phyloP scores from a whole-genome alignment of 1,284 basidiomycete species.

The Naganishia sp. region DNA sequence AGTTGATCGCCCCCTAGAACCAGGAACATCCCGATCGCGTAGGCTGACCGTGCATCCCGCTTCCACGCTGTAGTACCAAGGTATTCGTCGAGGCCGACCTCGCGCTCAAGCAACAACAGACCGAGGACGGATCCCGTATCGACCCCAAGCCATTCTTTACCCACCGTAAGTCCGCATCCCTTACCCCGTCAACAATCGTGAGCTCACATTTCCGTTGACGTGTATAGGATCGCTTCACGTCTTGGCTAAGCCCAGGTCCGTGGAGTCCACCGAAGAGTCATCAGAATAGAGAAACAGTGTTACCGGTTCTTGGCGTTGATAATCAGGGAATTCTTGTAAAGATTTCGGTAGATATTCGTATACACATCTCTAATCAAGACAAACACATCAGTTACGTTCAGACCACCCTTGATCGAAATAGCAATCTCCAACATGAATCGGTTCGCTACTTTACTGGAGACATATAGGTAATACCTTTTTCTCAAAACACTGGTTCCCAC shows the following conservation, averaged over 20 bases:
- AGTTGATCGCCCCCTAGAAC: not conserved
- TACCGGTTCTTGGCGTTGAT: too few species aligned
- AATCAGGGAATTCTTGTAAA: too few species aligned
- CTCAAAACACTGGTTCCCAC: too few species aligned
- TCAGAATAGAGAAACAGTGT: not conserved
- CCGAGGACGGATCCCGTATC: conserved; percentile 14
- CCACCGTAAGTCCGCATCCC: conserved; percentile 7
- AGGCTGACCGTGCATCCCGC: not conserved
- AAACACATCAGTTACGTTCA: too few species aligned
- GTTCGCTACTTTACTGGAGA: too few species aligned
- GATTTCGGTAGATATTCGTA: not conserved
- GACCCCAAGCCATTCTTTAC: conserved; percentile 22
- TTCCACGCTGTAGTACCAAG: conserved; percentile 5
- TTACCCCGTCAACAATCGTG: not conserved
- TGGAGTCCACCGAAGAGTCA: conserved; percentile 18
- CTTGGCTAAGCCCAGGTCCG: conserved; percentile 14
- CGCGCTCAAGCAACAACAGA: conserved; percentile 6
- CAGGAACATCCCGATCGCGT: too few species aligned
- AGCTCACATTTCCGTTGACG: not conserved
- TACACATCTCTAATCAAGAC: not conserved
- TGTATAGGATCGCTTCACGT: conserved; percentile 17
- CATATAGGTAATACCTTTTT: too few species aligned
- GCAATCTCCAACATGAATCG: too few species aligned
- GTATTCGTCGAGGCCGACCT: conserved; percentile 26
- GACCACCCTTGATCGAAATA: too few species aligned